Conservation (phyloP, 768 basidiomycete genomes). For the Leccinum disarticulatum region DNA sequence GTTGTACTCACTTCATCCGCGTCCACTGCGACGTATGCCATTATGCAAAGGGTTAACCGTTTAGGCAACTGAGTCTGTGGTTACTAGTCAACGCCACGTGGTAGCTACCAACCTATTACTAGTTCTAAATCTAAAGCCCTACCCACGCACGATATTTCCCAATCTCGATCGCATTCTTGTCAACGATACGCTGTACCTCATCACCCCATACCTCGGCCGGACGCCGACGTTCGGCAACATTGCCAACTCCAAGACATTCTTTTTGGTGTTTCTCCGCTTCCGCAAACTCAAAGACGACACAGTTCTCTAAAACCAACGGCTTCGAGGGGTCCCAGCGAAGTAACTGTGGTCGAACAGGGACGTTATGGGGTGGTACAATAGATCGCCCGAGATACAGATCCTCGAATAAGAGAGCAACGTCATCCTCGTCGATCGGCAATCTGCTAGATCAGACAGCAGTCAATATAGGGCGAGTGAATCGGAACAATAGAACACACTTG, state of each 20-base stretch:
- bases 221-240: constrained; percentile 13
- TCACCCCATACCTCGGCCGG: constrained; percentile 71
- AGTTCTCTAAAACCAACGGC: constrained; percentile 74
- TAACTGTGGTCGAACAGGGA: constrained; percentile 71
- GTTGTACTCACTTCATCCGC: constrained; percentile 59
- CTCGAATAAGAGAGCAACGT: constrained; percentile 82
- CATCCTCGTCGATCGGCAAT: constrained; percentile 79
- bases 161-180: constrained; percentile 59
- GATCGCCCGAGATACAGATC: constrained; percentile 82
- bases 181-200: constrained; percentile 58
- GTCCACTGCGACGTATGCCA: constrained; percentile 75
- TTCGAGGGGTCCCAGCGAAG: constrained; percentile 75
- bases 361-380: constrained; percentile 71
- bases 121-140: constrained; percentile 10
- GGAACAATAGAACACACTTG: constrained; percentile 41
- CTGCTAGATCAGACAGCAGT: constrained; percentile 44
- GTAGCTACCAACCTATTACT: background rate
- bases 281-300: constrained; percentile 76
- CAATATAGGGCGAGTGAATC: background rate
- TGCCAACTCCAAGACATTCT: constrained; percentile 37
- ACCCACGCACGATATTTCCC: constrained; percentile 56
- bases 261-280: constrained; percentile 70
- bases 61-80: background rate
- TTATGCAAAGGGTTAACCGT: constrained; percentile 21
- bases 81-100: constrained; percentile 4